These are phyloP conservation scores for Brasenia schreberi DNA, from an alignment of 164 flowering plant species.

Conservation along the genomic window DNA sequence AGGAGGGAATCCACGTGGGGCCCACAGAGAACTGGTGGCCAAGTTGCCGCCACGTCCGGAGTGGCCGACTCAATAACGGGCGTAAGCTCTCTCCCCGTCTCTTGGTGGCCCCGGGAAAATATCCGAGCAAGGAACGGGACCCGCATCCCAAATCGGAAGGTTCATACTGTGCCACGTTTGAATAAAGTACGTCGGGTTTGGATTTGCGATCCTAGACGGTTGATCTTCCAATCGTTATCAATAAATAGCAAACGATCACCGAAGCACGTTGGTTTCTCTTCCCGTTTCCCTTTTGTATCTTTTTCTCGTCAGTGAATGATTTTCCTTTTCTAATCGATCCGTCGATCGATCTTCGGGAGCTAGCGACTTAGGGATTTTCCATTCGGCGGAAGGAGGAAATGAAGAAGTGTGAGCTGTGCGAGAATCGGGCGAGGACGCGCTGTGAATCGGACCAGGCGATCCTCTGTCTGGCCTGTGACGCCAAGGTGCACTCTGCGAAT, in stretches of 20 bases:
- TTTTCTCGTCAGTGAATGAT: background rate
- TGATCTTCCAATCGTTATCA: background rate
- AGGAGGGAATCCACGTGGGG: too few relatives aligned
- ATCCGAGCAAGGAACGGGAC: background rate
- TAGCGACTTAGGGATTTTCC: background rate
- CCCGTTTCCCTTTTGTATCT: background rate
- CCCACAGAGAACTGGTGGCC: too few relatives aligned
- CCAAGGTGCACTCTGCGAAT: conserved; percentile 63
- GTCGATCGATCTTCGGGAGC: too few relatives aligned
- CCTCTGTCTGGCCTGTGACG: conserved; percentile 68
- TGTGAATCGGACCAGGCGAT: conserved; percentile 76
- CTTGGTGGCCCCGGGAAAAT: background rate
- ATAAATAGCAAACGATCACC: background rate
- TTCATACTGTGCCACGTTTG: background rate
- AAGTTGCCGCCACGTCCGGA: too few relatives aligned
- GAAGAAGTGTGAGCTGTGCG: conserved; percentile 59
- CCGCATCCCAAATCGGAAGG: background rate
- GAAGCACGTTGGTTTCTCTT: background rate
- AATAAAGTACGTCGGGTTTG: background rate
- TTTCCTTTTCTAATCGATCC: background rate
- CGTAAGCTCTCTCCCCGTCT: background rate
- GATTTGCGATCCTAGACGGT: background rate
- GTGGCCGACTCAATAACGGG: background rate
- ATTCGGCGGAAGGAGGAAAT: conserved; percentile 5
- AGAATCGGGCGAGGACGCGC: conserved; percentile 32